A percentile compares a stretch with the other conserved stretches of the same genome.
These are phyloP conservation scores for Magnaporthiopsis poae DNA, from an alignment of 2,329 filamentous ascomycete species.

Conservation along the genomic window DNA sequence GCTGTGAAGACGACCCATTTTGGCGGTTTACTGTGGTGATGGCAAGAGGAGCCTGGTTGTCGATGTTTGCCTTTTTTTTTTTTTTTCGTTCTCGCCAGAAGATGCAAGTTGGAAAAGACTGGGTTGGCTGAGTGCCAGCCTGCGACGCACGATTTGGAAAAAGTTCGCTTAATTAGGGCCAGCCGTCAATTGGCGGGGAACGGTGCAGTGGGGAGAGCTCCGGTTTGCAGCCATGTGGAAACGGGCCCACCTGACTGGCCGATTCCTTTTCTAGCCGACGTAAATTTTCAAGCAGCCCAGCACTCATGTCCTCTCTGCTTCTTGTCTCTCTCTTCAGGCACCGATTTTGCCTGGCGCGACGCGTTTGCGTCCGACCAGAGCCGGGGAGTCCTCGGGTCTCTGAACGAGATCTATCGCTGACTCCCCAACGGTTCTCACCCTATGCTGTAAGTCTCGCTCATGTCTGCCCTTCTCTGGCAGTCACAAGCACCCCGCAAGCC, in stretches of 20 bases:
- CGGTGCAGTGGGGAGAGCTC: background rate
- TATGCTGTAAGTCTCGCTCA: conserved; percentile 5
- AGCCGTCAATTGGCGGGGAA: conserved; percentile 13
- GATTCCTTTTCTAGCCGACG: background rate
- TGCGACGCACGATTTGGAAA: conserved; percentile 19
- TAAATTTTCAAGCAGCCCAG: background rate
- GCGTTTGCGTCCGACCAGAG: no score
- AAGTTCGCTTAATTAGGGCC: conserved; percentile 38
- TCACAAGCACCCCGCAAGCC: background rate
- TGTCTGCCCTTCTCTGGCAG: background rate
- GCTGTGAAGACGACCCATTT: conserved; percentile 96
- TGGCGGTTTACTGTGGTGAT: conserved; percentile 38
- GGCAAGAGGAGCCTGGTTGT: conserved; percentile 20
- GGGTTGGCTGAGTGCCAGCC: conserved; percentile 6
- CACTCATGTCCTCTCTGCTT: background rate
- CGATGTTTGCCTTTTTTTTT: conserved; percentile 13
- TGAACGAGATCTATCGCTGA: background rate
- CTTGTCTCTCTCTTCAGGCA: background rate
- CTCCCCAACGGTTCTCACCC: background rate
- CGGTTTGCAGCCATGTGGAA: background rate
- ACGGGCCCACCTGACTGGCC: background rate
- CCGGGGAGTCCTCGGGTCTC: background rate
- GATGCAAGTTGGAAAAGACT: background rate
- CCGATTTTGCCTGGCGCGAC: background rate
- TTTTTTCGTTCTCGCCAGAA: conserved; percentile 12